Percentiles rank a stretch among this genome's conserved stretches.
These are phyloP conservation scores for Geum urbanum DNA, from an alignment of 306 rosid genomes.

Conservation along the genomic window DNA sequence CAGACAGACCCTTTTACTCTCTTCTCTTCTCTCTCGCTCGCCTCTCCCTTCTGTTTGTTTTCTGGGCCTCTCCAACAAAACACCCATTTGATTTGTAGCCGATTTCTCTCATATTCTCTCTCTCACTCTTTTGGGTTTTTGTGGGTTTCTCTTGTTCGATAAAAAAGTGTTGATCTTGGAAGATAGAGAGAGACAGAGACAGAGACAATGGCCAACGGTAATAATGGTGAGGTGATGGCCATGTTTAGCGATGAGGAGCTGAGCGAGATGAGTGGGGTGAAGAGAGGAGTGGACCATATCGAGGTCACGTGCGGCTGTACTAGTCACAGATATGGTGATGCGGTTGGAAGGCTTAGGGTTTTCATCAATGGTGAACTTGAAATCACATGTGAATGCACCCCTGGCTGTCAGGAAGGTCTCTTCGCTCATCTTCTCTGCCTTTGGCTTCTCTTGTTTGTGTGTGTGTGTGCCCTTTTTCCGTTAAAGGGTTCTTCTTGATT, in stretches of 20 bases:
- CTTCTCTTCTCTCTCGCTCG: neutral
- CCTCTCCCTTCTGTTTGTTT: neutral
- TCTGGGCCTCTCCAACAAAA: constrained; percentile 24
- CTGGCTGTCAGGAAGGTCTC: constrained; percentile 92
- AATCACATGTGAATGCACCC: constrained; percentile 95
- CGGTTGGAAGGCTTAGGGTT: constrained; percentile 99
- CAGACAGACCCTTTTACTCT: no score
- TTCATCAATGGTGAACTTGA: constrained; percentile 77
- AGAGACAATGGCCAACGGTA: constrained; percentile 46
- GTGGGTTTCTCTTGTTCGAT: constrained; percentile 21
- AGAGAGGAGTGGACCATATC: constrained; percentile 57
- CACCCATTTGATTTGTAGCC: constrained; percentile 17
- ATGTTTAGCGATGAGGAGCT: constrained; percentile 87
- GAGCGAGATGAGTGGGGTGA: constrained; percentile 78
- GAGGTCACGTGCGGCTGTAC: constrained; percentile 97
- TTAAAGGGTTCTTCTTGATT: constrained; percentile 22
- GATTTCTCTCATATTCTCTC: constrained; percentile 22
- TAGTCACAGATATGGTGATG: constrained; percentile 91
- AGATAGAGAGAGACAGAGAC: neutral
- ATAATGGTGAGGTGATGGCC: constrained; percentile 44
- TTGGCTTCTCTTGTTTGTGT: neutral
- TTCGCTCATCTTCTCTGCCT: constrained; percentile 5
- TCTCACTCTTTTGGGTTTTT: constrained; percentile 21
- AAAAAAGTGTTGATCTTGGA: constrained; percentile 31
- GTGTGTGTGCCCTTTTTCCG: neutral